Conservation (phyloP, 192 early-diverging fungal species). For the Haplosporangium gracile region DNA sequence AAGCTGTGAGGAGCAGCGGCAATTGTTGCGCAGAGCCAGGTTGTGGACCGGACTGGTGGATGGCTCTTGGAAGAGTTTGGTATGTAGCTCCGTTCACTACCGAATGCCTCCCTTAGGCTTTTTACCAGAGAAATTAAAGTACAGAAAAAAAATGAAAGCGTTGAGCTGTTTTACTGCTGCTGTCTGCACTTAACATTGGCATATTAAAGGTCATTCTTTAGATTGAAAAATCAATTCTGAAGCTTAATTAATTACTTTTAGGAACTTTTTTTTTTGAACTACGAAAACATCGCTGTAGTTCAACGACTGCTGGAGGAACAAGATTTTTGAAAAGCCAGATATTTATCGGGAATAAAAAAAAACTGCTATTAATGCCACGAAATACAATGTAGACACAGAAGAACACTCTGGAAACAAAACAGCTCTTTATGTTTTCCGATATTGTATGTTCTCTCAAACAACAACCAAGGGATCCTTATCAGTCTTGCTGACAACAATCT, state of each 20-base stretch:
- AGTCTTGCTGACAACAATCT: constrained; percentile 75
- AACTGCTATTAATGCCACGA: too few species aligned
- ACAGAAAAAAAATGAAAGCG: not conserved
- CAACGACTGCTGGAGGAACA: too few species aligned
- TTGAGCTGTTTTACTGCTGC: not conserved
- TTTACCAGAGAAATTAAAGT: not conserved
- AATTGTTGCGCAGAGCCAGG: not conserved
- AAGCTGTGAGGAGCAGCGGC: not conserved
- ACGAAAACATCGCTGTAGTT: too few species aligned
- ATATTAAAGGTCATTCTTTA: too few species aligned
- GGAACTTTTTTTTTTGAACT: too few species aligned
- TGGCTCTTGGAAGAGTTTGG: not conserved
- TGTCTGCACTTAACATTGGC: not conserved
- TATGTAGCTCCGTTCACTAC: not conserved
- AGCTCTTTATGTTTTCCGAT: not conserved
- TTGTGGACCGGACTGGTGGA: not conserved
- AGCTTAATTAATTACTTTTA: too few species aligned
- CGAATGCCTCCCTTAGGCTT: not conserved
- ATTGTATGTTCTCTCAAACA: constrained; percentile 44
- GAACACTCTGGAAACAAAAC: not conserved
- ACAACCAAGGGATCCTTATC: constrained; percentile 86
- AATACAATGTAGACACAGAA: too few species aligned
- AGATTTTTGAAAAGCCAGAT: too few species aligned
- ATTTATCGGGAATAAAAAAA: too few species aligned
- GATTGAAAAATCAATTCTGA: too few species aligned